These are phyloP conservation scores for Paragyromitra xinjiangensis DNA, from an alignment of 495 filamentous ascomycete species.

Conservation along the genomic window DNA sequence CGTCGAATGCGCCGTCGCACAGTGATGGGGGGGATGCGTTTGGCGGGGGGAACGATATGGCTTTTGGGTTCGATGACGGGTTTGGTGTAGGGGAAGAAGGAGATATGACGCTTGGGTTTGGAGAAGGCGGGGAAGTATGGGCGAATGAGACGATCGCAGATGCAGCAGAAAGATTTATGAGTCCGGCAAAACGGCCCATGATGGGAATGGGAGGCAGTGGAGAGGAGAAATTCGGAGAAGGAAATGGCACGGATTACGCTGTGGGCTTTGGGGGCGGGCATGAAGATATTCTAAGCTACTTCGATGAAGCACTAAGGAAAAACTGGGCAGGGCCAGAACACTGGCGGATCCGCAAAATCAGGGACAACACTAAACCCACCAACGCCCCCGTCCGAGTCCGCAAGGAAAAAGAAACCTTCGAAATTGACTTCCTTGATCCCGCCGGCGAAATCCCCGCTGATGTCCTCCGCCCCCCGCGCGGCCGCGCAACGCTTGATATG, in stretches of 20 bases:
- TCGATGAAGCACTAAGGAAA: conserved; percentile 91
- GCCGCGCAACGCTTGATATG: conserved; percentile 81
- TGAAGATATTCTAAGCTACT: conserved; percentile 95
- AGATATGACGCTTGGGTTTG: conserved; percentile 69
- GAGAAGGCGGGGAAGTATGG: conserved; percentile 78
- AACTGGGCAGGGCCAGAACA: conserved; percentile 99
- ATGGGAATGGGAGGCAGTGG: conserved; percentile 64
- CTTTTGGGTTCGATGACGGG: conserved; percentile 76
- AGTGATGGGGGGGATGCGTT: conserved; percentile 69
- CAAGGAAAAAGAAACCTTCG: conserved; percentile 96
- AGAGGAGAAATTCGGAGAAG: conserved; percentile 61
- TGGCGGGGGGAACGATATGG: conserved; percentile 64
- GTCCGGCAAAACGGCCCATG: conserved; percentile 48
- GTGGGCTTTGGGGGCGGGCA: conserved; percentile 71
- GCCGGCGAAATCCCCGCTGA: conserved; percentile 74
- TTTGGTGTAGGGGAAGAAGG: conserved; percentile 47
- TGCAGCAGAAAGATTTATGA: conserved; percentile 60
- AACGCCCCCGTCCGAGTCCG: conserved; percentile 58
- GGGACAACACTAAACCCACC: conserved; percentile 66
- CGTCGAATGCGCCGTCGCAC: conserved; percentile 59
- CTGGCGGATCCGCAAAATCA: conserved; percentile 95
- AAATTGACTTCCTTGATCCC: conserved; percentile 85
- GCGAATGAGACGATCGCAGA: conserved; percentile 68
- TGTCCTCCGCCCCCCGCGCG: conserved; percentile 83
- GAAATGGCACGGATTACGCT: conserved; percentile 64